Conservation (phyloP, 2,329 filamentous ascomycete species). For the Nannizziopsis barbatae region DNA sequence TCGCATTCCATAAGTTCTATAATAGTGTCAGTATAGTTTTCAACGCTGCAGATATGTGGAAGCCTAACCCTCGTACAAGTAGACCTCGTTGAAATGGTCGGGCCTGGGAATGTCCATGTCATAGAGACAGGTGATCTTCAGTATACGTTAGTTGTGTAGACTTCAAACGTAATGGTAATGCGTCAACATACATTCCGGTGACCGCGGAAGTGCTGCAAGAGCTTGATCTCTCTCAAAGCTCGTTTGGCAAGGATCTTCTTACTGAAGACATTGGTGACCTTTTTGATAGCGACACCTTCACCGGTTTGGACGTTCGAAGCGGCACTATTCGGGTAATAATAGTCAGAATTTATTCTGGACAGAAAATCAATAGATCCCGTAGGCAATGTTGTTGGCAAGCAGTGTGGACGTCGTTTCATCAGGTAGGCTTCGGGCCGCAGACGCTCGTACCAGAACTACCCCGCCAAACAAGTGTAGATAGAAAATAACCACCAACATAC, state of each 20-base stretch:
- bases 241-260: slow-evolving; percentile 99
- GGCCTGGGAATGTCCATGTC: slow-evolving; percentile 98
- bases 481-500: slow-evolving; percentile 41
- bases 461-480: not conserved
- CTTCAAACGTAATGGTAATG: not conserved
- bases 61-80: slow-evolving; percentile 82
- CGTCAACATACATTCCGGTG: slow-evolving; percentile 61
- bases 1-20: slow-evolving; percentile 98
- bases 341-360: no score
- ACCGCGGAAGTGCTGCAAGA: slow-evolving; percentile 91
- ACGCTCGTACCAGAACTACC: not conserved
- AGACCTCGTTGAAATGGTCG: slow-evolving; percentile 97
- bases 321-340: slow-evolving; percentile 46
- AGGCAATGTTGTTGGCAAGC: not conserved
- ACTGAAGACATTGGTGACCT: slow-evolving; percentile 99
- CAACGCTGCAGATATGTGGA: no score
- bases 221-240: slow-evolving; percentile 93
- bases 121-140: slow-evolving; percentile 91
- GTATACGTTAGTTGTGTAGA: slow-evolving; percentile 28
- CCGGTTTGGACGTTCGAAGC: slow-evolving; percentile 82
- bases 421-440: no score
- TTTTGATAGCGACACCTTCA: slow-evolving; percentile 97
- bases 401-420: not conserved
- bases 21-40: slow-evolving; percentile 17
- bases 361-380: no score